Conservation (phyloP, 2,329 filamentous ascomycete genomes). For the Scleromitrula shiraiana region DNA sequence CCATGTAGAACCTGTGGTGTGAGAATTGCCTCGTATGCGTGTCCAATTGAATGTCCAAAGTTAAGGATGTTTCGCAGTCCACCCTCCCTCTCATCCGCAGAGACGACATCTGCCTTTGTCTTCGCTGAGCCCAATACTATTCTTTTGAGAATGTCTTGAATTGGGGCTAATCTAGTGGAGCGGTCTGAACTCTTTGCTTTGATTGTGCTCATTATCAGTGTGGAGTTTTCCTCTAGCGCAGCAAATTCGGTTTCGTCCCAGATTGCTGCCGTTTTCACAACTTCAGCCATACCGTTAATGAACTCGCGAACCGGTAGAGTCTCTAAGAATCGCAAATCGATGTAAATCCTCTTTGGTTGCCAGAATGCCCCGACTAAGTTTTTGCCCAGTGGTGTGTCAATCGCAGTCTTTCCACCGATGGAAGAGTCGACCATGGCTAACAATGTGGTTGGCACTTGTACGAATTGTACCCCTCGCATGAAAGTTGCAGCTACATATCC, state of each 20-base stretch:
- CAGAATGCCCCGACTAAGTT: conserved; percentile 94
- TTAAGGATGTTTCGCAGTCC: conserved; percentile 91
- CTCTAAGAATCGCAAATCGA: conserved; percentile 86
- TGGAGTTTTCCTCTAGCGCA: conserved; percentile 72
- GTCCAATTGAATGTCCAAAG: conserved; percentile 96
- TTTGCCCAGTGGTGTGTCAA: conserved; percentile 92
- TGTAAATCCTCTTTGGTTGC: conserved; percentile 91
- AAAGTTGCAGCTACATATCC: conserved; percentile 97
- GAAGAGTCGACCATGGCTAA: conserved; percentile 98
- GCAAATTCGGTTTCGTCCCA: conserved; percentile 87
- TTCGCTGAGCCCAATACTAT: conserved; percentile 80
- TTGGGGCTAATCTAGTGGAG: conserved; percentile 54
- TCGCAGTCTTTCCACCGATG: conserved; percentile 96
- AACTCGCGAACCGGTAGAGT: conserved; percentile 87
- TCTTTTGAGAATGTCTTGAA: conserved; percentile 62
- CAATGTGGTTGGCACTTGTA: conserved; percentile 91
- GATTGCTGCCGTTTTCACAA: conserved; percentile 95
- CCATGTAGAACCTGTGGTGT: conserved; percentile 94
- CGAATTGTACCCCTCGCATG: conserved; percentile 94
- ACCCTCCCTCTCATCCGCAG: conserved; percentile 87
- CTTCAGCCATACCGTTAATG: conserved; percentile 98
- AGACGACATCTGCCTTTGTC: conserved; percentile 91
- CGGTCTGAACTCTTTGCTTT: conserved; percentile 48
- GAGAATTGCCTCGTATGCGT: conserved; percentile 90
- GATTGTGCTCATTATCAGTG: conserved; percentile 65